Conservation (phyloP, 805 yeast genomes). For the Zygosaccharomyces pseudorouxii region DNA sequence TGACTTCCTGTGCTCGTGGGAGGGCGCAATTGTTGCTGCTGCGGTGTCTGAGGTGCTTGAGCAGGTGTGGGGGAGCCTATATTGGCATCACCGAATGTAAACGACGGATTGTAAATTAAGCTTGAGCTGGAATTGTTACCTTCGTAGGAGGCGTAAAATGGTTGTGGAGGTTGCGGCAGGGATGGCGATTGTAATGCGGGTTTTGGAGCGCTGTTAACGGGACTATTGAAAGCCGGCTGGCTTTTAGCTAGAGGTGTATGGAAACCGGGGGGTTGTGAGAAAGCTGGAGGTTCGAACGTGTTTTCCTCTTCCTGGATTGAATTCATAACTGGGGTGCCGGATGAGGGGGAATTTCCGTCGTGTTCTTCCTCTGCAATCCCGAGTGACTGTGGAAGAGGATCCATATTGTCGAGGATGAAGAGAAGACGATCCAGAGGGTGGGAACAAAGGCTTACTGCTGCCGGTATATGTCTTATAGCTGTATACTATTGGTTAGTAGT, state of each 20-base stretch:
- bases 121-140: conserved; percentile 35
- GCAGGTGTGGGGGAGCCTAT: neutral
- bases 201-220: conserved; percentile 2
- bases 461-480: neutral
- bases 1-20: neutral
- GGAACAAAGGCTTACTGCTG: too few species aligned
- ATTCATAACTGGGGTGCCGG: conserved; percentile 26
- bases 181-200: conserved; percentile 19
- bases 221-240: neutral
- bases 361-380: neutral
- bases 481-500: neutral
- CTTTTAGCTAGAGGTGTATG: conserved; percentile 12
- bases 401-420: neutral
- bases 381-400: neutral
- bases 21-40: neutral
- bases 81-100: conserved; percentile 30
- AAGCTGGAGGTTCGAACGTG: neutral
- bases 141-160: conserved; percentile 27
- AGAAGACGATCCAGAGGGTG: too few species aligned
- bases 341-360: neutral
- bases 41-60: conserved; percentile 4
- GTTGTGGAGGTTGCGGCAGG: conserved; percentile 17
- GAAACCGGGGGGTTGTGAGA: conserved; percentile 15
- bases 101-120: conserved; percentile 29
- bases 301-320: conserved; percentile 28